Evolutionary conservation across 2,329 filamentous ascomycete genomes (phyloP), one percentile per base, ranked within the genome.

Genomic region (Waltergamsia citrina): DNA sequence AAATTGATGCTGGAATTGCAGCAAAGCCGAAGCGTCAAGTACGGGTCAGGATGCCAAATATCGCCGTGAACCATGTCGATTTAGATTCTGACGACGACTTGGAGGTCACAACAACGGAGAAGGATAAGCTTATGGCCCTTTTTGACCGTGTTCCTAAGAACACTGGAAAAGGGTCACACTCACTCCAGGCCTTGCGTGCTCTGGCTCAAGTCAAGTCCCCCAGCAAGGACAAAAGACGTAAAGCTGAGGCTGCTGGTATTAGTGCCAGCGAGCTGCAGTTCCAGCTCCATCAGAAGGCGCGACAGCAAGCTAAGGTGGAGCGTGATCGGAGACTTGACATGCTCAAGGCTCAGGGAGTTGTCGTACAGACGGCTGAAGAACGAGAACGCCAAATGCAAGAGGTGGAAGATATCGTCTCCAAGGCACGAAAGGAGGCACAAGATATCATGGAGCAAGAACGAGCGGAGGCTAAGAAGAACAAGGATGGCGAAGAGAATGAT

Each of bases 331-430:
- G 81, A 36, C 70, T 96, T 15, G 77, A 85, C 36, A 71, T 79
- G 44, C 69, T 98, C 26, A 78, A 74, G 48, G 79, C 81, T 9
- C 86, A 83, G 56, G 92, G 92, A 7, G 71, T 95, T 18, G 64
- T 81, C 17, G 67, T 96, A 14, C 81, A 88, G 53, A 94, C 85
- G 1, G 76, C 80, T 3, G 90, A 95, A 56, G 88, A 98, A 54
- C 77, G 85, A 15, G 83, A 88, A 50, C 74, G 76, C 22, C 82
- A 94, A 52, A 76, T 86, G 54, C 78, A 83, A 37, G 78, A 88
- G 38, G 77, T 94, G 10, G 92, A 96, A 46, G 82, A 95, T 48
- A 72, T 96, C 39, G 74, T 96, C 18, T 81, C 90, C 31, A 87
- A 81, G 47, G 90, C 88, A 15, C 72, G 87, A 37, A 69, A 78